A percentile compares a stretch with the other conserved stretches of the same genome.
Evolutionary conservation across 768 basidiomycete species (phyloP).

Genomic region (Hysterangium stoloniferum): DNA sequence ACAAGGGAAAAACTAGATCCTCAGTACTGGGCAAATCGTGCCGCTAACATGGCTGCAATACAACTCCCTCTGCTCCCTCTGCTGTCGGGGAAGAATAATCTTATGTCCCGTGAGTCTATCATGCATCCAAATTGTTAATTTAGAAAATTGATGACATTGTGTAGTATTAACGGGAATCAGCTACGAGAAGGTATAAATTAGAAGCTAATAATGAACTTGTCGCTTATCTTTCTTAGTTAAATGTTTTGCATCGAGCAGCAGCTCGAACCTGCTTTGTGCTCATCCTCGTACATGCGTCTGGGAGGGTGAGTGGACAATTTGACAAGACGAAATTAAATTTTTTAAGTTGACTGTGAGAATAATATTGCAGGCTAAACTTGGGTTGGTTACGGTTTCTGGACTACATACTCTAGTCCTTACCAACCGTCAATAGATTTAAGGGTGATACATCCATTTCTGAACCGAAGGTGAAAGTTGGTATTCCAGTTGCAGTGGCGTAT

Average conservation of each 20-base stretch:
- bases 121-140: background rate
- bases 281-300: conserved; percentile 10
- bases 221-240: conserved; percentile 1
- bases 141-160: background rate
- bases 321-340: no score
- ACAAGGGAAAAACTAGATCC: conserved; percentile 13
- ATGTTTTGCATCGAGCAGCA: conserved; percentile 14
- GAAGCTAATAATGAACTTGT: no score
- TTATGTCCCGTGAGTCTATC: conserved; percentile 17
- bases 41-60: conserved; percentile 9
- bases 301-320: conserved; percentile 6
- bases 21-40: conserved; percentile 6
- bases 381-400: conserved; percentile 12
- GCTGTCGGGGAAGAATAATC: conserved; percentile 28
- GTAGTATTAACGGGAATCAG: conserved; percentile 13
- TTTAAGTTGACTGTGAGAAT: no score
- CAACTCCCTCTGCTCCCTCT: conserved; percentile 26
- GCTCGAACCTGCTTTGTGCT: conserved; percentile 11
- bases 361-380: conserved; percentile 19
- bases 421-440: background rate
- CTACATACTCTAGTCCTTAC: no score
- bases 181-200: conserved; percentile 12
- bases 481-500: conserved; percentile 1
- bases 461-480: conserved; percentile 1
- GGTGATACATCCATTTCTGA: background rate